Evolutionary conservation across 2,329 filamentous ascomycete genomes (phyloP), one percentile per base, ranked within the genome.

Genomic region (Aspergillus aculeatus): DNA sequence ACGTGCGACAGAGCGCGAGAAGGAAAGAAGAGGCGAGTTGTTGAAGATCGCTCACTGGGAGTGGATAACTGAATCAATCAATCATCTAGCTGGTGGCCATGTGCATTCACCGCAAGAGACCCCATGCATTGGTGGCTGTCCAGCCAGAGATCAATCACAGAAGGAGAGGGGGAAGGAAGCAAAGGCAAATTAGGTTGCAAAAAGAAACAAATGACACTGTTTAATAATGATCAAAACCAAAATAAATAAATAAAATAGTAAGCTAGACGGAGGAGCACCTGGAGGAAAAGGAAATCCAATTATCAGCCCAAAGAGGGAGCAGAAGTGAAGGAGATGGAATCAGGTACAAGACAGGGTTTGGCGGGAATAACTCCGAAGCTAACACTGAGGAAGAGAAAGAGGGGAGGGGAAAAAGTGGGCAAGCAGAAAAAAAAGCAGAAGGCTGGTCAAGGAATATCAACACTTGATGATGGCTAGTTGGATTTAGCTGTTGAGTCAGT

Each of bases 21-120:
- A 51, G 57, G 59, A 47, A 60, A 51, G 50, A 38, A 44, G 52
- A 63, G 44, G 58, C 64, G 59, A 65, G 63, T 64, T 61, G 68
- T 64, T 62, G 68, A 58, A 56, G 57, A 70, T 68, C 67, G 62
- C 64, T 67, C 65, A 68, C 65, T 53, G 32, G 51, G 35, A 26
- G 51, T 53, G 51, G 51, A 44, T 44, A 44, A 44, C n/a, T 16
- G 12, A 44, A 44, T 53, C 38, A 44, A 10, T 44, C 51, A 53
- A 44, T 44, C 38, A 44, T 44, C 38, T 16, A 19, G 50, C n/a
- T 44, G 50, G 51, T 53, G 51, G 51, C 51, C 51, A 53, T 53
- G 51, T 29, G 23, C 51, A 53, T 53, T 53, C 51, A 53, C 51
- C 51, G 51, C 51, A 53, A 53, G 32, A 53, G 35, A 47, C 51